These are phyloP conservation scores for Trichoderma cornu-damae DNA, from an alignment of 2,329 filamentous ascomycete species.

Conservation along the genomic window DNA sequence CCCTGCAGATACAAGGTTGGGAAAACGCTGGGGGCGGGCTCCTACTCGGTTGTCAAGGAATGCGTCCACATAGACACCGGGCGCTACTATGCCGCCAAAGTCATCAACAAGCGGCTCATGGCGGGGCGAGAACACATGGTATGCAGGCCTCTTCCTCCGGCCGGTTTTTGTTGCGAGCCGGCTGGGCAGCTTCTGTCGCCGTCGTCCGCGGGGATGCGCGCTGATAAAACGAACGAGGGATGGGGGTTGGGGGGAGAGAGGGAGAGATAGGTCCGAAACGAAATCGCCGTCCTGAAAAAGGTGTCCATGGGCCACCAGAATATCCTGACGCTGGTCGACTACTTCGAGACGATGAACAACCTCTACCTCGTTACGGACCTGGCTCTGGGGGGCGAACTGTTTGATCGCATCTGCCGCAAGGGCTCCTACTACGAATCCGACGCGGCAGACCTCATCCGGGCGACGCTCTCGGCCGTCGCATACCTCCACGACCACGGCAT, in stretches of 20 bases:
- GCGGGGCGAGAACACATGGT: constrained; percentile 98
- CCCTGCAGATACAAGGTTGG: constrained; percentile 98
- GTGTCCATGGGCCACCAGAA: constrained; percentile 99
- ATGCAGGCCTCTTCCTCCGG: constrained; percentile 23
- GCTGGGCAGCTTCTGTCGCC: background rate
- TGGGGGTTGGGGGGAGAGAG: too few relatives aligned
- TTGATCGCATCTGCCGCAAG: constrained; percentile 97
- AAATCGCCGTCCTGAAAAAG: constrained; percentile 93
- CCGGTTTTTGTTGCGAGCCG: too few relatives aligned
- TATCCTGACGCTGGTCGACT: constrained; percentile 94
- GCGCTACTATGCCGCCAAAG: constrained; percentile 96
- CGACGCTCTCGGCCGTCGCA: constrained; percentile 92
- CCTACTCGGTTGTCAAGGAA: constrained; percentile 97
- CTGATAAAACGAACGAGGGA: background rate
- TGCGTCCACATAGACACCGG: constrained; percentile 98
- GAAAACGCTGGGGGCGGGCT: constrained; percentile 93
- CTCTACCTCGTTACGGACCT: constrained; percentile 97
- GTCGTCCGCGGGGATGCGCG: background rate
- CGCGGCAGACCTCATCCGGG: constrained; percentile 88
- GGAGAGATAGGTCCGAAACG: constrained; percentile 72
- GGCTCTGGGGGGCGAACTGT: constrained; percentile 90
- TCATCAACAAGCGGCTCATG: constrained; percentile 99
- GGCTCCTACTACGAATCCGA: constrained; percentile 98
- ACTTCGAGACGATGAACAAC: constrained; percentile 99
- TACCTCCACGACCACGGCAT: constrained; percentile 99